Conservation (phyloP, 164 flowering plant species). For the Platanus orientalis region DNA sequence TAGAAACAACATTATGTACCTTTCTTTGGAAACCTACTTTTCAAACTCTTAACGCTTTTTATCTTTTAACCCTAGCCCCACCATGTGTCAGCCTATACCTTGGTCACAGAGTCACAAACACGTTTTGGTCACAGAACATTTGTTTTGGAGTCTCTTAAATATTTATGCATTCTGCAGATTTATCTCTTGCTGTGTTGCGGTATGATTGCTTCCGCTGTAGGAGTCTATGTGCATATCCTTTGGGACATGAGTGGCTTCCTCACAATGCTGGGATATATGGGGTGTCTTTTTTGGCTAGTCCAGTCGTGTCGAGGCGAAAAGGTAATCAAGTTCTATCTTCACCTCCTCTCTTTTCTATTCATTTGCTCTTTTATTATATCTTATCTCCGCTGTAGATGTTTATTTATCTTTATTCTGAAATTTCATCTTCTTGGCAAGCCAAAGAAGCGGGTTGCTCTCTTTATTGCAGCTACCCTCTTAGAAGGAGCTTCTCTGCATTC, state of each 20-base stretch:
- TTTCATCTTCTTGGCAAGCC: slow-evolving; percentile 23
- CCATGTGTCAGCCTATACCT: too few relatives aligned
- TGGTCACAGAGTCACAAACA: too few relatives aligned
- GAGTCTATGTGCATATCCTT: slow-evolving; percentile 67
- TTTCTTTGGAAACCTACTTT: too few relatives aligned
- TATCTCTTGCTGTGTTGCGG: slow-evolving; percentile 75
- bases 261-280: slow-evolving; percentile 56
- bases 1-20: too few relatives aligned
- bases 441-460: slow-evolving; percentile 55
- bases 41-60: too few relatives aligned
- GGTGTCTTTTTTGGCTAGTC: slow-evolving; percentile 52
- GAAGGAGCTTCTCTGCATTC: slow-evolving; percentile 88
- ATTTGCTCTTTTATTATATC: neutral
- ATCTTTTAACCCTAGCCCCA: too few relatives aligned
- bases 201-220: slow-evolving; percentile 64
- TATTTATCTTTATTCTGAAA: neutral
- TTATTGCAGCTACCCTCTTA: slow-evolving; percentile 63
- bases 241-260: slow-evolving; percentile 85
- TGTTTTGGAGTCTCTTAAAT: too few relatives aligned
- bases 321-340: slow-evolving; percentile 44
- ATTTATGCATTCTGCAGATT: slow-evolving; percentile 65
- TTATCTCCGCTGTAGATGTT: neutral
- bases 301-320: slow-evolving; percentile 48
- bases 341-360: neutral
- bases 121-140: too few relatives aligned